Evolutionary conservation across 352 stramenopile species (phyloP).

Genomic region (Detonula confervacea): DNA sequence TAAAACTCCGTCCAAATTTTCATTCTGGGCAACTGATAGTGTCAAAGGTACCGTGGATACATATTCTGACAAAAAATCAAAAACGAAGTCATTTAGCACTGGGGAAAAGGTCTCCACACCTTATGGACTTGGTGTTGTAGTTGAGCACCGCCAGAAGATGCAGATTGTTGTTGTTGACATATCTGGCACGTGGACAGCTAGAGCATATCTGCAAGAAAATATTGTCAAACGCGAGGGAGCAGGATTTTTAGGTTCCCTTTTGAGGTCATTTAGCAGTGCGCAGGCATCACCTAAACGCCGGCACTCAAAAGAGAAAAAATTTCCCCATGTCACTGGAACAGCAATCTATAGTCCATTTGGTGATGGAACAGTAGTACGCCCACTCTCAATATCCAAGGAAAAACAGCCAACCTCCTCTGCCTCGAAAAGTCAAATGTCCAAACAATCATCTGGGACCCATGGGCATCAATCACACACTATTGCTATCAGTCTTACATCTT

Average conservation of each 20-base stretch:
- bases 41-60: constrained; percentile 52
- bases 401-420: constrained; percentile 11
- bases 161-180: constrained; percentile 80
- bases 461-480: constrained; percentile 42
- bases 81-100: constrained; percentile 47
- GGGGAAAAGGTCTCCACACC: constrained; percentile 77
- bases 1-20: constrained; percentile 66
- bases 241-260: constrained; percentile 58
- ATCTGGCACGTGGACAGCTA: constrained; percentile 56
- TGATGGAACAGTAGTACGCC: constrained; percentile 58
- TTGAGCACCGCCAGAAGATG: constrained; percentile 67
- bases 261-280: constrained; percentile 41
- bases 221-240: constrained; percentile 60
- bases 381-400: constrained; percentile 19
- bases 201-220: constrained; percentile 69
- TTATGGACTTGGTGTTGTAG: constrained; percentile 70
- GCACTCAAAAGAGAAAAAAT: constrained; percentile 39
- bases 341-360: constrained; percentile 75
- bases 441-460: constrained; percentile 5
- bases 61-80: constrained; percentile 50
- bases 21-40: constrained; percentile 67
- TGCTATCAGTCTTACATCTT: constrained; percentile 65
- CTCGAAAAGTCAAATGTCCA: constrained; percentile 6
- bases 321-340: constrained; percentile 65
- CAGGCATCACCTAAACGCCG: constrained; percentile 38